phyloP scores from a whole-genome alignment of 768 basidiomycete genomes.

The Phaffia australis region DNA sequence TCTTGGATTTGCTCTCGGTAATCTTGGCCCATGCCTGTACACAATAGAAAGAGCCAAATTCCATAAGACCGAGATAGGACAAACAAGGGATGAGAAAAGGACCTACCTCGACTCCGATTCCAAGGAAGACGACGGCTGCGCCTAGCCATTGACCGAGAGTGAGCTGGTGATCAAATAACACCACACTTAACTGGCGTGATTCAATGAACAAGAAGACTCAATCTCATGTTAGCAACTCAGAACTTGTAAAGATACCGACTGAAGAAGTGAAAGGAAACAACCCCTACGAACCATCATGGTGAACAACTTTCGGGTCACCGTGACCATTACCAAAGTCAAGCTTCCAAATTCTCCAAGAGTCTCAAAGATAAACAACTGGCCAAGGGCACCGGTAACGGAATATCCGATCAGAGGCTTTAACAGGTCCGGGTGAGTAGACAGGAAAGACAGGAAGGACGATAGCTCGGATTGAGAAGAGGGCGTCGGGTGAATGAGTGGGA shows the following conservation, averaged over 20 bases:
- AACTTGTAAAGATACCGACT: background rate
- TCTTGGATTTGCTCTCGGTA: background rate
- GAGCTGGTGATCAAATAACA: constrained; percentile 79
- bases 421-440: constrained; percentile 64
- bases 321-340: constrained; percentile 55
- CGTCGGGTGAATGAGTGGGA: constrained; percentile 21
- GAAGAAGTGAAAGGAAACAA: background rate
- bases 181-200: constrained; percentile 53
- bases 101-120: constrained; percentile 72
- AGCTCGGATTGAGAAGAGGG: constrained; percentile 24
- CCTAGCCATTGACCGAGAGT: constrained; percentile 83
- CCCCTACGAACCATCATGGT: constrained; percentile 59
- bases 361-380: constrained; percentile 96
- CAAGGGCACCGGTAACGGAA: constrained; percentile 79
- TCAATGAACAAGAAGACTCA: background rate
- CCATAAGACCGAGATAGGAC: background rate
- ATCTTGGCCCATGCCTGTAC: constrained; percentile 6
- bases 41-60: background rate
- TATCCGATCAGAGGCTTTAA: constrained; percentile 66
- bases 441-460: constrained; percentile 55
- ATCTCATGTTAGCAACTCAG: background rate
- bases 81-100: background rate
- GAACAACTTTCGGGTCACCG: constrained; percentile 89
- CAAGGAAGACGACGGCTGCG: constrained; percentile 84
- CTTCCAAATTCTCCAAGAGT: constrained; percentile 45